Evolutionary conservation across 139 green algal genomes (phyloP).

Genomic region (Coelastrella sp.): DNA sequence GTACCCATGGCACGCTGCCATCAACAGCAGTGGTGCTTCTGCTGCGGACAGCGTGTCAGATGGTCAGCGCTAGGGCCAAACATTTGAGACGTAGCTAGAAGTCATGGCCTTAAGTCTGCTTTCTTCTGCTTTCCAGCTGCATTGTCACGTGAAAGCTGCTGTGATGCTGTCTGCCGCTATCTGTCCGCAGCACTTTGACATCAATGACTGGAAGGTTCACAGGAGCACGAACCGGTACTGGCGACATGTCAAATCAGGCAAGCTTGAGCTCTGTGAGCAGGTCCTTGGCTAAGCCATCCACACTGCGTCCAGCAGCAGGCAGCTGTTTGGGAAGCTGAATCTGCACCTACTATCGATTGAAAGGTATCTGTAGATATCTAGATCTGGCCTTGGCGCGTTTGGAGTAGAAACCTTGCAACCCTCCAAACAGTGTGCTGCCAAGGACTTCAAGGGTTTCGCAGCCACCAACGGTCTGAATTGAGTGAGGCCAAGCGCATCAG

Average conservation of each 20-base stretch:
- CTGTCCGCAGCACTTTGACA: background rate
- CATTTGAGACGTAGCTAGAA: background rate
- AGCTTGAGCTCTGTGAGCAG: background rate
- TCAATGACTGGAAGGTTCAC: background rate
- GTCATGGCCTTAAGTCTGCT: too few relatives aligned
- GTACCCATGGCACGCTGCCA: background rate
- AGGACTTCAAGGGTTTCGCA: too few relatives aligned
- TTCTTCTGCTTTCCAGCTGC: too few relatives aligned
- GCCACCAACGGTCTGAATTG: too few relatives aligned
- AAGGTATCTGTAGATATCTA: too few relatives aligned
- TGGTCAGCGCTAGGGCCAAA: background rate
- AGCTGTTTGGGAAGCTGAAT: background rate
- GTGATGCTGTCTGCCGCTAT: background rate
- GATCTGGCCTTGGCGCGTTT: too few relatives aligned
- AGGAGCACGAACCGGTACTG: conserved; percentile 16
- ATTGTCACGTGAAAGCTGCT: background rate
- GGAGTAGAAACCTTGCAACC: too few relatives aligned
- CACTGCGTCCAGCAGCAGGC: background rate
- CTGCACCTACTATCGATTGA: too few relatives aligned
- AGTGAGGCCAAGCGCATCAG: too few relatives aligned
- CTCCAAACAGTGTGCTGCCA: too few relatives aligned
- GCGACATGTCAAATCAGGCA: background rate
- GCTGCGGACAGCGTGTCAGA: background rate
- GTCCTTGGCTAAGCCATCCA: background rate
- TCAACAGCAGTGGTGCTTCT: too few relatives aligned